Conservation (phyloP, 768 basidiomycete genomes). For the Galerina sulciceps region DNA sequence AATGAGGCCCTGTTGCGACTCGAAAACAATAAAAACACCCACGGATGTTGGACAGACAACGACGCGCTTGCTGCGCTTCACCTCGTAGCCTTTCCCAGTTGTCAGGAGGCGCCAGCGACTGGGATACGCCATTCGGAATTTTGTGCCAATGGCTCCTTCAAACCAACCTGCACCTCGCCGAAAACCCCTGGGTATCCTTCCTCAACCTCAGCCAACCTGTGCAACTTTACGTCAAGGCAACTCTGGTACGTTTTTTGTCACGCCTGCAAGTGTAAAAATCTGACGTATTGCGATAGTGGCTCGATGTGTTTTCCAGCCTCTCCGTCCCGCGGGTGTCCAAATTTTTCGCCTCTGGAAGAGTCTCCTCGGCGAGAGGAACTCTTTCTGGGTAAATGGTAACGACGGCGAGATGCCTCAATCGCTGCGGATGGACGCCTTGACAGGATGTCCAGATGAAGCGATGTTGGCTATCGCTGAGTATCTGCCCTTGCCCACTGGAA, state of each 20-base stretch:
- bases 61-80: constrained; percentile 83
- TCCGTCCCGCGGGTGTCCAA: constrained; percentile 65
- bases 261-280: constrained; percentile 16
- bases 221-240: constrained; percentile 69
- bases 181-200: constrained; percentile 66
- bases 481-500: constrained; percentile 82
- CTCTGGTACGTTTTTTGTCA: constrained; percentile 58
- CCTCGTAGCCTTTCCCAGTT: constrained; percentile 76
- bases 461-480: constrained; percentile 73
- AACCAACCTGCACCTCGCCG: constrained; percentile 63
- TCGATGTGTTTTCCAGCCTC: constrained; percentile 75
- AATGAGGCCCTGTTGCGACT: constrained; percentile 72
- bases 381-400: constrained; percentile 43
- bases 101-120: constrained; percentile 69
- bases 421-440: constrained; percentile 68
- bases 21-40: constrained; percentile 54
- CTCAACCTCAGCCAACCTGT: constrained; percentile 55
- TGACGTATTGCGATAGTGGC: constrained; percentile 54
- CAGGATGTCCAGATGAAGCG: constrained; percentile 81
- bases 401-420: constrained; percentile 38
- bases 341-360: constrained; percentile 70
- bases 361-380: constrained; percentile 57
- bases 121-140: constrained; percentile 71
- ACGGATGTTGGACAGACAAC: constrained; percentile 59
- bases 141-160: constrained; percentile 79